These are phyloP conservation scores for Zymoseptoria crescenta DNA, from an alignment of 2,329 filamentous ascomycete species.

Conservation along the genomic window DNA sequence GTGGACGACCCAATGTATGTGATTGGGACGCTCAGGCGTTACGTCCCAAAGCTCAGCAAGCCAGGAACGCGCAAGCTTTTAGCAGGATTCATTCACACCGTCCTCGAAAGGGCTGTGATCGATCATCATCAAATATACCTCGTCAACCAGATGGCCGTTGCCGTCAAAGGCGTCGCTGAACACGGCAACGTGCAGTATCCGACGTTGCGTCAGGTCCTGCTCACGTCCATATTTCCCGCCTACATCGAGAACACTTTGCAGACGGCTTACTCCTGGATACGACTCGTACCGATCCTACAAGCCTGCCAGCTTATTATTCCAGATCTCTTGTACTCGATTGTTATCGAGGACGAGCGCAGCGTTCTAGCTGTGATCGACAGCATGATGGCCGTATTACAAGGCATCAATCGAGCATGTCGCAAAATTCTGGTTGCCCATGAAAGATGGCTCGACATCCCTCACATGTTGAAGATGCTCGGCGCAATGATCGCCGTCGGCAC, in stretches of 20 bases:
- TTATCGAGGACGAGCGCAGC: conserved; percentile 34
- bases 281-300: conserved; percentile 46
- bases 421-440: conserved; percentile 3
- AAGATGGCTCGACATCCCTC: conserved; percentile 10
- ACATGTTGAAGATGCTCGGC: conserved; percentile 7
- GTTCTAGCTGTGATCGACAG: conserved; percentile 20
- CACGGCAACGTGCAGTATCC: conserved; percentile 27
- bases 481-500: conserved; percentile 12
- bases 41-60: conserved; percentile 45
- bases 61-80: conserved; percentile 47
- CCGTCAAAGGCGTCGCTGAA: conserved; percentile 42
- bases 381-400: conserved; percentile 9
- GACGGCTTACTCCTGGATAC: conserved; percentile 43
- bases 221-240: conserved; percentile 49
- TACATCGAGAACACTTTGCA: conserved; percentile 46
- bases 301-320: conserved; percentile 38
- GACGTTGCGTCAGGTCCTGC: conserved; percentile 44
- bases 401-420: conserved; percentile 11
- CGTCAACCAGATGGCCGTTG: conserved; percentile 45
- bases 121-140: conserved; percentile 52
- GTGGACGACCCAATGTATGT: conserved; percentile 55
- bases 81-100: conserved; percentile 51
- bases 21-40: conserved; percentile 52
- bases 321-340: conserved; percentile 40
- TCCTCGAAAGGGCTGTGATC: conserved; percentile 50